Percentiles rank a stretch among this genome's conserved stretches.
phyloP scores from a whole-genome alignment of 2,329 filamentous ascomycete genomes.

The Ascosphaera apis region DNA sequence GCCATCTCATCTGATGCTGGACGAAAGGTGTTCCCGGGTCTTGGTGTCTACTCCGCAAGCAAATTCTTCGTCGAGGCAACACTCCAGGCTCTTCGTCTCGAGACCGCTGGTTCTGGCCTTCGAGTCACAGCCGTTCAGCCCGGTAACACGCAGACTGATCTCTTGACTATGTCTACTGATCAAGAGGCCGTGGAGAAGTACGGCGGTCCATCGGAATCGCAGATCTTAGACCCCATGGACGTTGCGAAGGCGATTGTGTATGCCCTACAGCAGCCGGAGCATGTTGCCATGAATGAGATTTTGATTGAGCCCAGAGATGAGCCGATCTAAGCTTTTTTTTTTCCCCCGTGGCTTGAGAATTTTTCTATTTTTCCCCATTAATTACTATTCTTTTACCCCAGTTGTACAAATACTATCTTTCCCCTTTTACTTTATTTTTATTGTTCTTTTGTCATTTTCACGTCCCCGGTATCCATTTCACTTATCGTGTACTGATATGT shows the following conservation, averaged over 20 bases:
- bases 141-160: constrained; percentile 50
- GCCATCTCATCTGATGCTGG: constrained; percentile 66
- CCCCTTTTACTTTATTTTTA: no score
- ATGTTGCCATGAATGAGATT: constrained; percentile 61
- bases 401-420: no score
- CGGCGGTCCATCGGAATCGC: constrained; percentile 50
- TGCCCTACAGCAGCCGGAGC: constrained; percentile 47
- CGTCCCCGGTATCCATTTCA: no score
- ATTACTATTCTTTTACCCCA: no score
- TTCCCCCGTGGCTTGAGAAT: no score
- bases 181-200: constrained; percentile 56
- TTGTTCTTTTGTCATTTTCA: no score
- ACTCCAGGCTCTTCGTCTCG: constrained; percentile 48
- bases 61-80: constrained; percentile 75
- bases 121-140: constrained; percentile 56
- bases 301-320: constrained; percentile 57
- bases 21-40: constrained; percentile 57
- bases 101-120: constrained; percentile 51
- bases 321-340: constrained; percentile 30
- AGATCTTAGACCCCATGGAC: constrained; percentile 51
- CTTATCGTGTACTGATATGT: no score
- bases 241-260: constrained; percentile 52
- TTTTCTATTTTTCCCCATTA: no score
- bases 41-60: constrained; percentile 61
- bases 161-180: constrained; percentile 54